Evolutionary conservation across 768 basidiomycete species (phyloP), one percentile per base, ranked within the genome.

Genomic region (Lepiota venenata): DNA sequence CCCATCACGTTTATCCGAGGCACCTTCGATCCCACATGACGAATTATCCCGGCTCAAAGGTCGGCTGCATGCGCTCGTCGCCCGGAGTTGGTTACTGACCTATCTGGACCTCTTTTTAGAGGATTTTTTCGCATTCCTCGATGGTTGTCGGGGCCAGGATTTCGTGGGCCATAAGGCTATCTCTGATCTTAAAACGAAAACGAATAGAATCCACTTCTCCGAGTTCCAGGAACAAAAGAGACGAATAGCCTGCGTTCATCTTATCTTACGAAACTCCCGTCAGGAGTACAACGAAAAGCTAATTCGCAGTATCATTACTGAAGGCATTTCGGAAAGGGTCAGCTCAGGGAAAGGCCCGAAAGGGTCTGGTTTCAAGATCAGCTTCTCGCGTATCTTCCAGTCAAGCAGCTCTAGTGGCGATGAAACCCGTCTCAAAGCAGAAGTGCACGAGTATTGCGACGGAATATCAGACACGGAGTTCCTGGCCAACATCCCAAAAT

Each of bases 211-310:
- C 10, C 4, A 8, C 32, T 22, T 43, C 29, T 10, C 14, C 7
- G 22, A 10, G 2, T 50, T 50, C n/a, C 48, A 25, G 38, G 48
- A 50, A 3, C 42, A 50, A 15, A 50, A 50, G 36, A 38, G 27
- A 14, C 50, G 42, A 11, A 39, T 56, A 12, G 44, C 49, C 10
- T 46, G 44, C 14, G 55, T 56, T 11, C 55, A 6, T 1, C 32
- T 45, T 8, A 8, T 56, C 12, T 4, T 15, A 1, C 14, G 38
- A 14, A 50, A 46, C 8, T 50, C 43, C 16, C 42, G 9, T 15
- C 8, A 43, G 3, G 37, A 47, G 15, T 48, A 55, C 29, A n/a
- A 35, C 29, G 53, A 55, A 1, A 16, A 20, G 2, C 5, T 48
- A 9, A 46, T 48, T 3, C 38, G 16, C 12, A 12, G 25, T n/a